A percentile compares a stretch with the other conserved stretches of the same genome.
phyloP scores from a whole-genome alignment of 441 rosid genomes.

The Euphorbia celastroides region DNA sequence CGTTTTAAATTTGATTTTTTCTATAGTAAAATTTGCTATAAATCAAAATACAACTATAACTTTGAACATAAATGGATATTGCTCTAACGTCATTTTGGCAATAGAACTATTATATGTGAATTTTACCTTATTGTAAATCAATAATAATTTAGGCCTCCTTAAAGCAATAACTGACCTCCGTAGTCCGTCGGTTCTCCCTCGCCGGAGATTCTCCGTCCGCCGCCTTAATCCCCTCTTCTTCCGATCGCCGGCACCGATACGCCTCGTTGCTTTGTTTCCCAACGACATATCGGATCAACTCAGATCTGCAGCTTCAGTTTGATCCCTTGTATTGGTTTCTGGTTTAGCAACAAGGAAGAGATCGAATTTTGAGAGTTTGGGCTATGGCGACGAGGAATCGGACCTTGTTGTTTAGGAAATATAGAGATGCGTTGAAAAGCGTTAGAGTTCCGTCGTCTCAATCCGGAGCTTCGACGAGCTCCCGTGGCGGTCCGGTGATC shows the following conservation, averaged over 20 bases:
- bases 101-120: no score
- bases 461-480: constrained; percentile 26
- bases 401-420: constrained; percentile 58
- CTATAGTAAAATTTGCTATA: no score
- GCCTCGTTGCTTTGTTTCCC: not conserved
- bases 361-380: not conserved
- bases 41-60: no score
- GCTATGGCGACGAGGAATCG: constrained; percentile 82
- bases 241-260: constrained; percentile 23
- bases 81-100: no score
- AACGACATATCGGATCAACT: not conserved
- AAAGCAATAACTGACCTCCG: constrained; percentile 2
- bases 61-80: no score
- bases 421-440: constrained; percentile 85
- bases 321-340: constrained; percentile 8
- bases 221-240: not conserved
- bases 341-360: not conserved
- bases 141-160: not conserved
- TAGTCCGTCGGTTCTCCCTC: not conserved
- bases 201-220: constrained; percentile 6
- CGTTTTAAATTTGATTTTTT: no score
- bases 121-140: no score
- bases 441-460: constrained; percentile 53
- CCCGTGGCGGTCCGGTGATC: constrained; percentile 57
- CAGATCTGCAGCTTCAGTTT: constrained; percentile 15